Evolutionary conservation across 306 rosid species (phyloP).

Genomic region (Vigna trinervia): DNA sequence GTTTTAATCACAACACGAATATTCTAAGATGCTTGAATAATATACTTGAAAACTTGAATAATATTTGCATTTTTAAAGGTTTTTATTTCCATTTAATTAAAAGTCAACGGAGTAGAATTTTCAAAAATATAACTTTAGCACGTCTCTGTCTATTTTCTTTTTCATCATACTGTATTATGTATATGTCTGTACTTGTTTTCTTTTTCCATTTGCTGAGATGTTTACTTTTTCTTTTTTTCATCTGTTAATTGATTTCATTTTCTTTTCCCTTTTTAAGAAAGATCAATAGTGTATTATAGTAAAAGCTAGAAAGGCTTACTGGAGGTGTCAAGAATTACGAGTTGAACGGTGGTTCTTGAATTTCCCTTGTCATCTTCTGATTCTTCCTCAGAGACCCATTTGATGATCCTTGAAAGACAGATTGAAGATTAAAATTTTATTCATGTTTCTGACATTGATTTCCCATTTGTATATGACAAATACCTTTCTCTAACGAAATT

Average conservation of each 20-base stretch:
- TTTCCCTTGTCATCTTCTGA: slow-evolving; percentile 50
- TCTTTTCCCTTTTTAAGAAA: background rate
- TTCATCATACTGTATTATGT: too few species aligned
- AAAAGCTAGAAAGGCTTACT: slow-evolving; percentile 54
- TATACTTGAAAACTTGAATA: too few species aligned
- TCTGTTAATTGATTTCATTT: background rate
- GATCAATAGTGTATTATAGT: background rate
- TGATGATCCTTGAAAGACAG: slow-evolving; percentile 51
- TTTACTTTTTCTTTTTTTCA: too few species aligned
- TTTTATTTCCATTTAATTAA: too few species aligned
- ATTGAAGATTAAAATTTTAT: background rate
- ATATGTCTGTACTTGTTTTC: too few species aligned
- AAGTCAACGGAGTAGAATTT: too few species aligned
- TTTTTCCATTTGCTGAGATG: too few species aligned
- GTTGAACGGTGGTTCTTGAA: slow-evolving; percentile 44
- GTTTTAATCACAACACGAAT: background rate
- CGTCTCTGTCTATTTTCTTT: too few species aligned
- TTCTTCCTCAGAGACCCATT: slow-evolving; percentile 60
- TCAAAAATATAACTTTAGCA: too few species aligned
- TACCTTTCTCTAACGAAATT: slow-evolving; percentile 76
- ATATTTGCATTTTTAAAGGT: too few species aligned
- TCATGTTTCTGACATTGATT: background rate
- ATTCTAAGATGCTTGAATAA: background rate
- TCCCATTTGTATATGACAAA: background rate
- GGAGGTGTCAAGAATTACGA: slow-evolving; percentile 70